Evolutionary conservation across 768 basidiomycete species (phyloP), one percentile per base, ranked within the genome.

Genomic region (Panellus pusillus): DNA sequence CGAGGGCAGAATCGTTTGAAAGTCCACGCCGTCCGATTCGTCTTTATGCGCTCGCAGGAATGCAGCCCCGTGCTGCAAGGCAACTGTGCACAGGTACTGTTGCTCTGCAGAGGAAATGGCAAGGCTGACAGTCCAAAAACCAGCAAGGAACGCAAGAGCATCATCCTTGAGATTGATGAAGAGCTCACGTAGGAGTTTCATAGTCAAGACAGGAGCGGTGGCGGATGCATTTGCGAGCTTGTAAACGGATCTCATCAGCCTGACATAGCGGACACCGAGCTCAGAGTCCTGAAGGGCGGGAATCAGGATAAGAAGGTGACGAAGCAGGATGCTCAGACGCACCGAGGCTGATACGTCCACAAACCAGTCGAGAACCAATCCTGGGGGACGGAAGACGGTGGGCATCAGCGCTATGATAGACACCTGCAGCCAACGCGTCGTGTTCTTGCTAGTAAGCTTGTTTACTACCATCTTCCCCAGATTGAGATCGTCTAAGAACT

Each of bases 61-160:
- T 0, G 93, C 91, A 2, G 79, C 74, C 17, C 85, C 84, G 65
- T 98, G 93, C 5, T 79, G 72, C 9, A 98, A 72, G 0, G 93
- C 85, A 1, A 83, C 75, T 2, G 78, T 70, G 52, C 70, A 77
- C 54, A 75, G 44, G 70, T 60, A 17, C 66, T 60, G 3, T 69
- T 35, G 56, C 29, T 57, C 63, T 9, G 63, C 57, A 14, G 66
- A 62, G 18, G 69, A 63, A 9, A 64, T 24, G 24, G 24, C 57
- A 13, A 63, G 47, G 9, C 65, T 57, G 0, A 65, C 62, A 3
- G 74, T 74, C 79, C 89, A 91, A 20, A 89, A 64, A 0, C 89
- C 87, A 0, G 87, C 81, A 11, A 99, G 80, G 74, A 99, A 96
- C 0, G 84, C 76, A 12, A 98, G 72, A 0, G 88, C 77, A 49